phyloP scores from a whole-genome alignment of 1,139 yeast genomes.

The Suhomyces bokatorum region DNA sequence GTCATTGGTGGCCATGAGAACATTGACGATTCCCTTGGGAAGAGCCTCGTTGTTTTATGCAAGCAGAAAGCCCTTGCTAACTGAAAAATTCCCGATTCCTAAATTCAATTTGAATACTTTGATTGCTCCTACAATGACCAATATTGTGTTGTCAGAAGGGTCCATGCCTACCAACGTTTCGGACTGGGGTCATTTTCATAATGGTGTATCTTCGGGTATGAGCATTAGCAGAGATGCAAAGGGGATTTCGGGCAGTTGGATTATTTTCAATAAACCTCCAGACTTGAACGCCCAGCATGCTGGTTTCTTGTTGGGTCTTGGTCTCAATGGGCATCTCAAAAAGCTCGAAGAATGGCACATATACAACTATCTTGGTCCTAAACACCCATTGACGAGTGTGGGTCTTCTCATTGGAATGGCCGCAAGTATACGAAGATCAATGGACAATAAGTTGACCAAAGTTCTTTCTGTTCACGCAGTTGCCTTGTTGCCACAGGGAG shows the following conservation, averaged over 20 bases:
- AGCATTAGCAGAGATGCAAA: slow-evolving; percentile 67
- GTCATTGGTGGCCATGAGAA: slow-evolving; percentile 63
- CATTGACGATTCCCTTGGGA: slow-evolving; percentile 76
- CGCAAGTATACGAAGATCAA: slow-evolving; percentile 79
- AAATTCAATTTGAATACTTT: slow-evolving; percentile 68
- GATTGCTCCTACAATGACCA: slow-evolving; percentile 67
- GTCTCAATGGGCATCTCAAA: slow-evolving; percentile 85
- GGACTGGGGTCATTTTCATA: slow-evolving; percentile 90
- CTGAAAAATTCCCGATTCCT: slow-evolving; percentile 84
- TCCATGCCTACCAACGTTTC: slow-evolving; percentile 50
- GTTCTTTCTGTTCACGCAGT: slow-evolving; percentile 92
- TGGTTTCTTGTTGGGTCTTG: slow-evolving; percentile 90
- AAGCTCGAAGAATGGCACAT: slow-evolving; percentile 95
- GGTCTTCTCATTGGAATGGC: slow-evolving; percentile 91
- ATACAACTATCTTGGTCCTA: slow-evolving; percentile 89
- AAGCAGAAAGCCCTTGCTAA: slow-evolving; percentile 73
- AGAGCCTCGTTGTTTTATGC: slow-evolving; percentile 72
- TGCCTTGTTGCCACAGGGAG: slow-evolving; percentile 87
- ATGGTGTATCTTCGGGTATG: slow-evolving; percentile 88
- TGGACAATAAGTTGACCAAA: slow-evolving; percentile 85
- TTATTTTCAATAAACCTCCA: slow-evolving; percentile 79
- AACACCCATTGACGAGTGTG: slow-evolving; percentile 80
- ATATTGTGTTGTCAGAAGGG: slow-evolving; percentile 60
- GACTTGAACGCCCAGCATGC: slow-evolving; percentile 81
- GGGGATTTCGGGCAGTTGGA: slow-evolving; percentile 90